A percentile compares a stretch with the other conserved stretches of the same genome.
Evolutionary conservation across 148 eudicot species (phyloP).

Genomic region (Cornus suecica): DNA sequence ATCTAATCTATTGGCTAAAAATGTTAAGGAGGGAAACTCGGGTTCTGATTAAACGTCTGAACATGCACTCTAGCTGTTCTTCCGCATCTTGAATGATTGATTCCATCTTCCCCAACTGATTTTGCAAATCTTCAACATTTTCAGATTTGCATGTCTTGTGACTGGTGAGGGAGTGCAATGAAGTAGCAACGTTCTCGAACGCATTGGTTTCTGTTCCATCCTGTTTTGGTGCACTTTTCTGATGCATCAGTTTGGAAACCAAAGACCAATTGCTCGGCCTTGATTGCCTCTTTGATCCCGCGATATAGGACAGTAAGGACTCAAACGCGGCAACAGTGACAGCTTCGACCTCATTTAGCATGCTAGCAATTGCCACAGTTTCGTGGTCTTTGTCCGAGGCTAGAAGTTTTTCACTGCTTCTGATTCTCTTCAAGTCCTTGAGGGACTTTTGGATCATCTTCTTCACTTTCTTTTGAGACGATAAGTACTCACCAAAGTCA

Average conservation of each 20-base stretch:
- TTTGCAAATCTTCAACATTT: slow-evolving; percentile 8
- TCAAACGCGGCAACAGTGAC: slow-evolving; percentile 9
- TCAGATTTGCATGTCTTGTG: slow-evolving; percentile 11
- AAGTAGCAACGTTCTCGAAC: slow-evolving; percentile 17
- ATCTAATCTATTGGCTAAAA: slow-evolving; percentile 12
- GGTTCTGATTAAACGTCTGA: slow-evolving; percentile 21
- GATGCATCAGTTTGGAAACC: slow-evolving; percentile 8
- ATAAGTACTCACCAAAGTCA: slow-evolving; percentile 8
- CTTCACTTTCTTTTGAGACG: slow-evolving; percentile 16
- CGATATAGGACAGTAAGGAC: slow-evolving; percentile 17
- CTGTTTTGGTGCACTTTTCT: background rate
- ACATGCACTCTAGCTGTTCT: slow-evolving; percentile 21
- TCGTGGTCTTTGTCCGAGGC: background rate
- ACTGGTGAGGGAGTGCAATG: background rate
- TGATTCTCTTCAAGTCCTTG: background rate
- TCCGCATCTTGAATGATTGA: slow-evolving; percentile 15
- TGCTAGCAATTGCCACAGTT: background rate
- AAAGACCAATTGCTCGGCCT: slow-evolving; percentile 16
- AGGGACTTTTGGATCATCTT: slow-evolving; percentile 7
- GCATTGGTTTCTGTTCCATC: slow-evolving; percentile 2
- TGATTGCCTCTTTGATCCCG: slow-evolving; percentile 6
- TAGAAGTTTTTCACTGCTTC: background rate
- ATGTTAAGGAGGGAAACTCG: slow-evolving; percentile 27
- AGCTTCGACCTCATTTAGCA: slow-evolving; percentile 17
- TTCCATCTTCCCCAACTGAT: slow-evolving; percentile 9